phyloP scores from a whole-genome alignment of 352 stramenopile genomes.

The Globisporangium barbulae region DNA sequence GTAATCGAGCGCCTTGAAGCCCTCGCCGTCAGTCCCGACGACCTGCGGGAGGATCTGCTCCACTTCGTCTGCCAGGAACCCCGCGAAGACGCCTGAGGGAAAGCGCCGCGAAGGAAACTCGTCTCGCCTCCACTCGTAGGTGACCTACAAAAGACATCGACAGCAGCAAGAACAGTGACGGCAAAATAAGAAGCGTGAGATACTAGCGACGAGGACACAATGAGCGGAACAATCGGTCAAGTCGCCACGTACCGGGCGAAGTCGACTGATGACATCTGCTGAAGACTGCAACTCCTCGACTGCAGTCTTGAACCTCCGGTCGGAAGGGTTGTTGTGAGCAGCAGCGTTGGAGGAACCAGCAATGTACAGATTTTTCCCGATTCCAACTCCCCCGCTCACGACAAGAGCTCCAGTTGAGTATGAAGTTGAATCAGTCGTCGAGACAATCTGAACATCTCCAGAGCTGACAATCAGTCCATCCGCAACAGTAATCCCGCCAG shows the following conservation, averaged over 20 bases:
- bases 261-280: constrained; percentile 21
- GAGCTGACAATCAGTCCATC: constrained; percentile 21
- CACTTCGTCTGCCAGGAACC: constrained; percentile 71
- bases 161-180: neutral
- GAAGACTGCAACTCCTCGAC: constrained; percentile 25
- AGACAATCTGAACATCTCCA: constrained; percentile 20
- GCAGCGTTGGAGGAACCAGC: constrained; percentile 22
- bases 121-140: constrained; percentile 44
- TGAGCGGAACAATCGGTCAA: neutral
- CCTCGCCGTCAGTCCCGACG: constrained; percentile 41
- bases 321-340: constrained; percentile 19
- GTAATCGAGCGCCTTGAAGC: constrained; percentile 62
- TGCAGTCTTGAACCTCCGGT: constrained; percentile 37
- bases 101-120: constrained; percentile 41
- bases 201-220: neutral
- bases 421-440: constrained; percentile 18
- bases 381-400: constrained; percentile 32
- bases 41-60: constrained; percentile 49
- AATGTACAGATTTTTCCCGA: constrained; percentile 25
- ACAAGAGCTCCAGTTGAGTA: constrained; percentile 33
- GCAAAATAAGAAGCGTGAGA: neutral
- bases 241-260: constrained; percentile 37
- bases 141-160: constrained; percentile 27
- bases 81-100: constrained; percentile 30
- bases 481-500: constrained; percentile 17